A percentile compares a stretch with the other conserved stretches of the same genome.
phyloP scores from a whole-genome alignment of 139 green algal genomes.

The Volvox reticuliferus region DNA sequence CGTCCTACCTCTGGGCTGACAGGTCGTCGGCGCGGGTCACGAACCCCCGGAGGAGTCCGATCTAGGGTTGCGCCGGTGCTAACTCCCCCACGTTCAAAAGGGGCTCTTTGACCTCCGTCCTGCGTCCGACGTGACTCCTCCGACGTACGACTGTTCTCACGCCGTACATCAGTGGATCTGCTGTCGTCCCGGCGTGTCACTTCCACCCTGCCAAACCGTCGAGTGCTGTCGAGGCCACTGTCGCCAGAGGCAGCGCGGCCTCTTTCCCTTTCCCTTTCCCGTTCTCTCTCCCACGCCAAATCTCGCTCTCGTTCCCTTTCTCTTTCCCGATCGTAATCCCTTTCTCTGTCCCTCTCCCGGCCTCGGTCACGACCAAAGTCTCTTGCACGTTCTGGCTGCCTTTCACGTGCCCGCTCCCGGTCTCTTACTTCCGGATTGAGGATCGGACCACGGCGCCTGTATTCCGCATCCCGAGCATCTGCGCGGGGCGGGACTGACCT shows the following conservation, averaged over 20 bases:
- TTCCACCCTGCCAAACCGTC: background rate
- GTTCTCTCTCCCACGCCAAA: background rate
- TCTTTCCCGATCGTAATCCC: background rate
- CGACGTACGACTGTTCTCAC: background rate
- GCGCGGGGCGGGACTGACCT: background rate
- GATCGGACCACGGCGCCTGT: background rate
- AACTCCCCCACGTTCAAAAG: background rate
- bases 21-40: background rate
- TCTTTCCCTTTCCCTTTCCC: background rate
- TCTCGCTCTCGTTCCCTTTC: background rate
- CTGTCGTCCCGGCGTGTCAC: background rate
- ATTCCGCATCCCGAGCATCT: background rate
- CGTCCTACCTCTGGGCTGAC: background rate
- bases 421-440: background rate
- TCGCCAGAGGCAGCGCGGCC: background rate
- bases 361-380: background rate
- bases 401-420: background rate
- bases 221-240: background rate
- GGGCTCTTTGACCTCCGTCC: background rate
- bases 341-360: slow-evolving; percentile 11
- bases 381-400: background rate
- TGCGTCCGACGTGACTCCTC: background rate
- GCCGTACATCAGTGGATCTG: background rate
- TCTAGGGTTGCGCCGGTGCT: background rate
- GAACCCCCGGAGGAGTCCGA: background rate